Percentiles rank a stretch among this genome's conserved stretches.
Conservation (phyloP, 768 basidiomycete species). For the Termitomyces sp. region DNA sequence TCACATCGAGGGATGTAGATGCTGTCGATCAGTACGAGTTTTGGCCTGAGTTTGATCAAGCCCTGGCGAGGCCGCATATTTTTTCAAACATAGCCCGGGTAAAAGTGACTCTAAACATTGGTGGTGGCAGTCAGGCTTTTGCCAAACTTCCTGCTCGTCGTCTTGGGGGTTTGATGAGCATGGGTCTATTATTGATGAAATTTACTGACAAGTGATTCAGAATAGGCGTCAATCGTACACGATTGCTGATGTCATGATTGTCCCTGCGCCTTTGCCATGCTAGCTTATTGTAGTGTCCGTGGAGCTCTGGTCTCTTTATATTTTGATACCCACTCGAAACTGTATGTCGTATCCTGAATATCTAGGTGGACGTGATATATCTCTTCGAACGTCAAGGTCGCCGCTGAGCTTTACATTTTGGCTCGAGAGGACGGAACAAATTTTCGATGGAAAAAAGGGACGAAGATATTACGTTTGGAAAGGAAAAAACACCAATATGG, state of each 20-base stretch:
- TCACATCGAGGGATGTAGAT: conserved; percentile 10
- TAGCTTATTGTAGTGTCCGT: not conserved
- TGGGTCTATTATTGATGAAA: not conserved
- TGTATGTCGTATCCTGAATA: not conserved
- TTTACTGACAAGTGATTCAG: not conserved
- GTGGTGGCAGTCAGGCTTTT: not conserved
- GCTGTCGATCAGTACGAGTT: conserved; percentile 8
- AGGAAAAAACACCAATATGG: too few relatives aligned
- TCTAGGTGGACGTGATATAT: not conserved
- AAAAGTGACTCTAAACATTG: not conserved
- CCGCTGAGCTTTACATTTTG: too few relatives aligned
- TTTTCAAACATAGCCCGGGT: not conserved
- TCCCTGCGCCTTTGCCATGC: not conserved
- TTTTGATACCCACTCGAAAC: not conserved
- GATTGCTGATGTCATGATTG: too few relatives aligned
- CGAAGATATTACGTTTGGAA: too few relatives aligned
- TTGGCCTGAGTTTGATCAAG: conserved; percentile 8
- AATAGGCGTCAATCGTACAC: too few relatives aligned
- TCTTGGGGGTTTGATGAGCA: not conserved
- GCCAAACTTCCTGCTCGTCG: not conserved
- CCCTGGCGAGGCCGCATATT: conserved; percentile 1
- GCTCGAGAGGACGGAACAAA: too few relatives aligned
- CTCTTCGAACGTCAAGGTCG: too few relatives aligned
- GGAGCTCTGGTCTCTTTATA: not conserved
- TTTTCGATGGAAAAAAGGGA: not conserved